Base-by-base conservation (phyloP, 163 green algal species). In the Chlorella variabilis region DNA sequence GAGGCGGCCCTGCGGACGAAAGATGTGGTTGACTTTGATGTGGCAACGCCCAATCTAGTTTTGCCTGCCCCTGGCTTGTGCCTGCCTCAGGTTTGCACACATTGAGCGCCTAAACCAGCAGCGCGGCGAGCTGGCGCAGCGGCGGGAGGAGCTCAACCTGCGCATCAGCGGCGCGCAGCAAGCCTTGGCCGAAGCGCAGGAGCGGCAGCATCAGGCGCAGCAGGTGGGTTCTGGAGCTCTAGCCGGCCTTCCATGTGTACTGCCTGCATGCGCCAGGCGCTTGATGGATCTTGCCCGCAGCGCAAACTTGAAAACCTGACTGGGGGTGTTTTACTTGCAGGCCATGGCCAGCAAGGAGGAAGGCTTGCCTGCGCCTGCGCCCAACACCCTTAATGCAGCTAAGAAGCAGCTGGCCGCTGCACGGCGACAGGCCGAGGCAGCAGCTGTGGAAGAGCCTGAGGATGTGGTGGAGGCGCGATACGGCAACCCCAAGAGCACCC, bases 51-150 rank as follows among this genome's bases (percentile, higher is more conserved):
- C n/a, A n/a, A n/a, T n/a, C n/a, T n/a, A n/a, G n/a, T n/a, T n/a
- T n/a, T n/a, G n/a, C n/a, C n/a, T n/a, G n/a, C n/a, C n/a, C n/a
- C n/a, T 31, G 42, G 23, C 20, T 20, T 45, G 7, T 41, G 15
- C 29, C 31, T 48, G 9, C 27, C 25, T 7, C 73, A 80, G 84
- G 38, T 90, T 90, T 73, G 82, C 74, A 1, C 75, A 83, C 27
- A 73, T 94, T 71, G 77, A 92, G 79, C 73, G 80, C 42, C 78
- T 92, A 42, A 83, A 81, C 36, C 67, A 84, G 81, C 78, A 80
- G 84, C 85, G 86, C 1, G 59, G 75, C 31, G 76, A 75, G 61
- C 79, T 93, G 36, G 70, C 41, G 67, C 15, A 39, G 39, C 54
- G 45, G 76, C 45, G 76, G 17, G 58, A 82, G 2, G 42, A 82